phyloP scores from a whole-genome alignment of 495 filamentous ascomycete species.

The Pseudoneurospora amorphoporcata region DNA sequence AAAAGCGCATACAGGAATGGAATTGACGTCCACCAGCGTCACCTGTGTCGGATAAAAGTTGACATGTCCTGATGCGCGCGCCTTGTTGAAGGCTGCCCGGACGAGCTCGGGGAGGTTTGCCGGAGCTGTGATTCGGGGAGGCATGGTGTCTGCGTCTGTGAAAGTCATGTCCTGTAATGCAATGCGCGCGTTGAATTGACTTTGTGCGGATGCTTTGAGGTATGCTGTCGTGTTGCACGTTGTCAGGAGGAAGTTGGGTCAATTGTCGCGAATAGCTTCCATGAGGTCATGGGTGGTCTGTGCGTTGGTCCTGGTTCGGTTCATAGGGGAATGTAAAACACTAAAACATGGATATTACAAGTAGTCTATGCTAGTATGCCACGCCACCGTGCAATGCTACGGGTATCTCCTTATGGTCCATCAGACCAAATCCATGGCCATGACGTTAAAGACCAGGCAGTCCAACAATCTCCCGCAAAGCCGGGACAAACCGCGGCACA shows the following conservation, averaged over 20 bases:
- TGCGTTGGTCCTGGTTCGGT: conserved; percentile 9
- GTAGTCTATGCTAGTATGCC: not conserved
- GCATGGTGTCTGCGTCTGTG: conserved; percentile 7
- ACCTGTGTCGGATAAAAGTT: conserved; percentile 52
- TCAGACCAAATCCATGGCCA: not conserved
- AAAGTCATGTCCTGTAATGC: conserved; percentile 4
- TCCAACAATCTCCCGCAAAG: conserved; percentile 56
- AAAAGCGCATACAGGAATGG: conserved; percentile 36
- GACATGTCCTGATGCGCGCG: conserved; percentile 43
- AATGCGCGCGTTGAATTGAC: not conserved
- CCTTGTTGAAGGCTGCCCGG: conserved; percentile 40
- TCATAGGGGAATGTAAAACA: not conserved
- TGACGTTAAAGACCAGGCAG: conserved; percentile 54
- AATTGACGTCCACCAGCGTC: conserved; percentile 40
- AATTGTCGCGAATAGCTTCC: conserved; percentile 17
- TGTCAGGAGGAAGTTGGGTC: not conserved
- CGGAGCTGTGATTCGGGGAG: conserved; percentile 12
- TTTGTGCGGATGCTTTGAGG: not conserved
- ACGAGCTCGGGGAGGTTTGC: conserved; percentile 44
- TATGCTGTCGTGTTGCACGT: not conserved
- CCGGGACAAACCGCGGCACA: conserved; percentile 55
- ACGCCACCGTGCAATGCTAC: not conserved
- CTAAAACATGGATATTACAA: not conserved
- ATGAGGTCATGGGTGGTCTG: conserved; percentile 24
- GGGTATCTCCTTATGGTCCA: not conserved